Evolutionary conservation across 2,329 filamentous ascomycete species (phyloP), one percentile per base, ranked within the genome.

Genomic region (Blastomyces gilchristii): DNA sequence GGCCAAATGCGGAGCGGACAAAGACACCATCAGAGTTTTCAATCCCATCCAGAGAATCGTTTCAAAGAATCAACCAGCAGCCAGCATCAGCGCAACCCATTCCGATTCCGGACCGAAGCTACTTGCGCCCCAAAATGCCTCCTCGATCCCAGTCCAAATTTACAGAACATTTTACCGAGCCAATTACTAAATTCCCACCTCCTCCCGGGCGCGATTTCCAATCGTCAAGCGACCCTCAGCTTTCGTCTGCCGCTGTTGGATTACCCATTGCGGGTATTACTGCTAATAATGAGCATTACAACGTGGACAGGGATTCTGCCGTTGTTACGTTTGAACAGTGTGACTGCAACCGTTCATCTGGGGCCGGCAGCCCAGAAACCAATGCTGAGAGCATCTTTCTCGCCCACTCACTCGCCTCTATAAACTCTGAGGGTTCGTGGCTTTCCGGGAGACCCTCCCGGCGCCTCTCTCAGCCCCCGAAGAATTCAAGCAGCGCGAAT

Each of bases 371-470:
- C 82, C 5, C 85, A 80, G 22, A 86, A 82, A 68, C 82, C 78
- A 45, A 73, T 60, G 68, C 72, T 60, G 70, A 83, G 66, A 79
- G 77, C 54, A 72, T 76, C 25, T 76, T 77, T 43, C 68, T 91
- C 71, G 90, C 91, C 39, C 88, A 92, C 74, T 97, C 93, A 0
- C 81, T 97, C 22, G 94, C 91, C 1, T 97, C 92, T 0, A 90
- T 97, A 64, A 94, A 97, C 71, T 97, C 92, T 0, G 94, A 99
- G 77, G 94, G 85, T 4, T 97, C 92, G 0, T 99, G 94, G 94
- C 85, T 99, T 54, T 94, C 91, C 3, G 91, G 93, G 18, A 86
- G 87, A 63, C 80, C 82, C 65, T 74, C 80, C 79, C 80, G 67
- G 71, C 79, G 63, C 72, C 80, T 71, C 74, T 85, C 71, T 70